A percentile compares a stretch with the other conserved stretches of the same genome.
Evolutionary conservation across 768 basidiomycete genomes (phyloP).

Genomic region (Postia placenta): DNA sequence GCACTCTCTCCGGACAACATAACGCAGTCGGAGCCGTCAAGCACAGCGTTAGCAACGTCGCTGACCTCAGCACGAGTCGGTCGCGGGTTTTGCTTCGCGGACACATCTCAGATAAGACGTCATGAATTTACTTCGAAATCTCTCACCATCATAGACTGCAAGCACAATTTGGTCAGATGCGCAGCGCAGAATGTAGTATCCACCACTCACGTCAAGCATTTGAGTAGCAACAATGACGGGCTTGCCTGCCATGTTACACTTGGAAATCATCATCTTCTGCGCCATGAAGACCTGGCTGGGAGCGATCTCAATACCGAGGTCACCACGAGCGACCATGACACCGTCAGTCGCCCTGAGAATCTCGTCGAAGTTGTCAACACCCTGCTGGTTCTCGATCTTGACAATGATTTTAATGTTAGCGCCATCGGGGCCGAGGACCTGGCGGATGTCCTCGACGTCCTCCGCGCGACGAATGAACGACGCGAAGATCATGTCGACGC

Average conservation of each 20-base stretch:
- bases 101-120: slow-evolving; percentile 3
- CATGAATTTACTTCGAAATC: too few species aligned
- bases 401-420: slow-evolving; percentile 98
- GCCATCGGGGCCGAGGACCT: slow-evolving; percentile 90
- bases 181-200: not conserved
- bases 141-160: slow-evolving; percentile 89
- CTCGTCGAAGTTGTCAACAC: slow-evolving; percentile 98
- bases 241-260: slow-evolving; percentile 97
- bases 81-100: slow-evolving; percentile 83
- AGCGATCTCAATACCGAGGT: slow-evolving; percentile 99
- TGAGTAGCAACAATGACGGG: slow-evolving; percentile 98
- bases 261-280: slow-evolving; percentile 99
- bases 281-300: slow-evolving; percentile 98
- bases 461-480: slow-evolving; percentile 96
- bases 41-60: slow-evolving; percentile 98
- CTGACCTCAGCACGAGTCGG: slow-evolving; percentile 99
- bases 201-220: slow-evolving; percentile 84
- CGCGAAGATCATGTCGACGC: slow-evolving; percentile 98
- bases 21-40: slow-evolving; percentile 98
- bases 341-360: slow-evolving; percentile 93
- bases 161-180: not conserved
- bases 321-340: slow-evolving; percentile 99
- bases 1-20: slow-evolving; percentile 99
- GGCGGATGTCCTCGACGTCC: slow-evolving; percentile 91
- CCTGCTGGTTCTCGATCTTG: slow-evolving; percentile 99